Evolutionary conservation across 257 asterid species (phyloP).

Genomic region (Asclepias syriaca): DNA sequence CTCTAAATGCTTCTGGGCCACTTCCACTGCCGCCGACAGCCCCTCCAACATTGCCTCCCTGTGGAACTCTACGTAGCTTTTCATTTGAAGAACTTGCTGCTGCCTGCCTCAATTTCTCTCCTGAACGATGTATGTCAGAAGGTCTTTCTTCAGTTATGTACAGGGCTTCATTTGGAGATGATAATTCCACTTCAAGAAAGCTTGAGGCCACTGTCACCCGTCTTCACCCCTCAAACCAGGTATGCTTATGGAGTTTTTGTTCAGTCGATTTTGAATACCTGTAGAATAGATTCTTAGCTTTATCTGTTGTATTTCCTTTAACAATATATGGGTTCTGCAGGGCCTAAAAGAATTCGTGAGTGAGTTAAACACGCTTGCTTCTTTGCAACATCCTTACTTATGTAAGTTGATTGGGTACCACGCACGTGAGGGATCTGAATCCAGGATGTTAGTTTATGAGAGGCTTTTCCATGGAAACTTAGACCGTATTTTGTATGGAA

Average conservation of each 20-base stretch:
- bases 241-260: constrained; percentile 15
- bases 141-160: constrained; percentile 82
- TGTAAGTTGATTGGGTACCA: constrained; percentile 86
- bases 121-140: constrained; percentile 87
- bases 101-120: constrained; percentile 90
- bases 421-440: constrained; percentile 81
- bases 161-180: constrained; percentile 75
- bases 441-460: constrained; percentile 83
- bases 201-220: constrained; percentile 81
- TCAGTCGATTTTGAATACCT: not conserved
- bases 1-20: constrained; percentile 74
- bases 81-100: constrained; percentile 72
- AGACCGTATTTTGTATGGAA: constrained; percentile 77
- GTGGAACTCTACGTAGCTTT: constrained; percentile 53
- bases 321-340: constrained; percentile 32
- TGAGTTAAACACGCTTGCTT: constrained; percentile 71
- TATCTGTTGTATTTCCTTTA: not conserved
- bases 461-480: constrained; percentile 84
- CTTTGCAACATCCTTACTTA: constrained; percentile 69
- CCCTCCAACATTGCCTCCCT: constrained; percentile 39
- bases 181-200: constrained; percentile 47
- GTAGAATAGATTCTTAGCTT: not conserved
- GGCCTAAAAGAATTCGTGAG: constrained; percentile 77
- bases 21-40: constrained; percentile 73
- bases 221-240: constrained; percentile 78